Evolutionary conservation across 2,329 filamentous ascomycete species (phyloP), one percentile per base, ranked within the genome.

Genomic region (Dactylellina haptotyla): DNA sequence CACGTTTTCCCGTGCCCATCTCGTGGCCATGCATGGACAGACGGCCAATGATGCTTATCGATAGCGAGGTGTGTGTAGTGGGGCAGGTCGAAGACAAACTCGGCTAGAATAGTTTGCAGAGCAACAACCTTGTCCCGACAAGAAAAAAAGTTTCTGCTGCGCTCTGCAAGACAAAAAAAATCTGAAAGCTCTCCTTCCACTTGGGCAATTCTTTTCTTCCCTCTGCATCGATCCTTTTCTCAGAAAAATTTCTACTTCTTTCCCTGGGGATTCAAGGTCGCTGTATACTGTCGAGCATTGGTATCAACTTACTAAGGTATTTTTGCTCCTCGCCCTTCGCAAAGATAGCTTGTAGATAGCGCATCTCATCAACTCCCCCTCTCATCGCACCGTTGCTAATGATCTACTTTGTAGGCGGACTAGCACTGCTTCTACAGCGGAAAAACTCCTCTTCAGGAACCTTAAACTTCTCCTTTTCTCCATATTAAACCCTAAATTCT

Each of bases 291-390:
- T 66, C 59, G 41, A 62, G 61, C 46, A 59, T 39, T 66, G 59
- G 69, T 73, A 62, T 66, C 61, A 61, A 28, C 43, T 66, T 64
- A 37, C 41, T 32, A 41, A 48, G 43, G 56, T 54, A 62, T 46
- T 50, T n/a, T n/a, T n/a, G n/a, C n/a, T 56, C 26, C 3, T 12
- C 14, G 28, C 9, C n/a, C 12, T 16, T 30, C 25, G 18, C 14
- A 4, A 16, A 2, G 8, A 16, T 16, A 46, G 41, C 30, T 26
- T 26, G 45, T 45, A 8, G n/a, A 76, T 84, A 81, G 75, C 48
- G 75, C 69, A 61, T 66, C 53, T 62, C 41, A 41, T 41, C 12
- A n/a, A n/a, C 1, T 41, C 37, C 75, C 48, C 50, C 75, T 48
- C 61, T 61, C 61, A 61, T 66, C 61, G 62, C 61, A n/a, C 28